phyloP scores from a whole-genome alignment of 345 rosid species.

The Murraya koenigii region DNA sequence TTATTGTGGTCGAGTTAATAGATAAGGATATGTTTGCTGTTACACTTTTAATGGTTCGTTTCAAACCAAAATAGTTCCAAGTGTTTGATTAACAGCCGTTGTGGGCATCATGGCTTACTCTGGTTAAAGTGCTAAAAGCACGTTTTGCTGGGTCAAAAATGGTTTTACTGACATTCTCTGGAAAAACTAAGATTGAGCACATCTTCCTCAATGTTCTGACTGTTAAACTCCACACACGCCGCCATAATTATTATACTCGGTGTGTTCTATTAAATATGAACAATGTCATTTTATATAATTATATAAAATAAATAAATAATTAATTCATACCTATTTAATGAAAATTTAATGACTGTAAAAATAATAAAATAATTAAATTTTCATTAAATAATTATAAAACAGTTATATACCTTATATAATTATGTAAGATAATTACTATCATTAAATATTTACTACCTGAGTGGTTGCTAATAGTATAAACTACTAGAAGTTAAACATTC shows the following conservation, averaged over 20 bases:
- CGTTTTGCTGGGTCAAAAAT: not conserved
- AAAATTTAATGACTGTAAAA: no score
- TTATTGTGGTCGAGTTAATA: no score
- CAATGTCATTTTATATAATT: no score
- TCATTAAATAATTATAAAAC: no score
- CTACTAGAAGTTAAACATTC: not conserved
- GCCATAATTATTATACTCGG: not conserved
- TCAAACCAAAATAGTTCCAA: not conserved
- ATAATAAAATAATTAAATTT: no score
- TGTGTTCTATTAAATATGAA: not conserved
- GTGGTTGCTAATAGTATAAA: not conserved
- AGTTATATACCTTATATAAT: no score
- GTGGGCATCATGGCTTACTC: not conserved
- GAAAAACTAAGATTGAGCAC: not conserved
- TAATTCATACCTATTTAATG: no score
- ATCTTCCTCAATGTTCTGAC: not conserved
- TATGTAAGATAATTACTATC: no score
- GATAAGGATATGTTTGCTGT: not conserved
- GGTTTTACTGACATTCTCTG: not conserved
- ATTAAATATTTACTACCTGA: no score
- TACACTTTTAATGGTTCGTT: not conserved
- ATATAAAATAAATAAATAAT: no score
- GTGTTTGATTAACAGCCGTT: not conserved
- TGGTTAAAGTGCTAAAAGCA: not conserved
- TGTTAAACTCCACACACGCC: not conserved